Evolutionary conservation across 1,139 yeast genomes (phyloP).

Genomic region (Blastobotrys arbuscula): DNA sequence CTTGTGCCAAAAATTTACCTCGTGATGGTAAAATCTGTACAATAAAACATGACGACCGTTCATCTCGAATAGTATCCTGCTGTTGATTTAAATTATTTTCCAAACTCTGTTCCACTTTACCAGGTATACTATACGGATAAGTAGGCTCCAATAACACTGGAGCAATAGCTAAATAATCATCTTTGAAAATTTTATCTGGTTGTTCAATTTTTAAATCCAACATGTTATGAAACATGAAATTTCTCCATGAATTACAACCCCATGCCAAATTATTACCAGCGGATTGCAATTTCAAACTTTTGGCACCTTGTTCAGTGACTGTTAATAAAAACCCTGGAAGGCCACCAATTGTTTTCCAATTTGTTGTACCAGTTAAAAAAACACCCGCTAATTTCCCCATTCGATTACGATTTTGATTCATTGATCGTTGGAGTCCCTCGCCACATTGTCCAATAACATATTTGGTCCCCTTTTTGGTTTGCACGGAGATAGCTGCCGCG

Average conservation of each 20-base stretch:
- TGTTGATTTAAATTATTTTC: neutral
- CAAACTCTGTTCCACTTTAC: neutral
- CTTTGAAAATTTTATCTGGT: conserved; percentile 40
- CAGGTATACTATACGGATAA: neutral
- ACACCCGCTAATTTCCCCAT: conserved; percentile 49
- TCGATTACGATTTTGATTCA: conserved; percentile 38
- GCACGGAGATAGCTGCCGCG: conserved; percentile 55
- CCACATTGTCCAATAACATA: conserved; percentile 76
- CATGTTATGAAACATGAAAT: conserved; percentile 81
- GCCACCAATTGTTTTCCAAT: conserved; percentile 80
- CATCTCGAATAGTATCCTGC: conserved; percentile 4
- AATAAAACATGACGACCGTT: conserved; percentile 48
- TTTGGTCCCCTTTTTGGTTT: conserved; percentile 46
- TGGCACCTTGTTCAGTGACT: conserved; percentile 72
- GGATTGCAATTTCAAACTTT: conserved; percentile 43
- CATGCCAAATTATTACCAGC: conserved; percentile 38
- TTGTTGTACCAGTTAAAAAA: conserved; percentile 67
- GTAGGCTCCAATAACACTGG: conserved; percentile 32
- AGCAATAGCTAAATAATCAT: conserved; percentile 47
- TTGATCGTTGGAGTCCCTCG: conserved; percentile 79
- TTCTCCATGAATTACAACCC: conserved; percentile 77
- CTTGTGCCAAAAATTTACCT: conserved; percentile 67
- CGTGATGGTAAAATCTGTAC: conserved; percentile 61
- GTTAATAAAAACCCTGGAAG: conserved; percentile 85
- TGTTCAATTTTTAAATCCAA: conserved; percentile 46